Percentiles rank a stretch among this genome's conserved stretches.
Conservation (phyloP, 2,329 filamentous ascomycete genomes). For the Hymenoscyphus infarciens region DNA sequence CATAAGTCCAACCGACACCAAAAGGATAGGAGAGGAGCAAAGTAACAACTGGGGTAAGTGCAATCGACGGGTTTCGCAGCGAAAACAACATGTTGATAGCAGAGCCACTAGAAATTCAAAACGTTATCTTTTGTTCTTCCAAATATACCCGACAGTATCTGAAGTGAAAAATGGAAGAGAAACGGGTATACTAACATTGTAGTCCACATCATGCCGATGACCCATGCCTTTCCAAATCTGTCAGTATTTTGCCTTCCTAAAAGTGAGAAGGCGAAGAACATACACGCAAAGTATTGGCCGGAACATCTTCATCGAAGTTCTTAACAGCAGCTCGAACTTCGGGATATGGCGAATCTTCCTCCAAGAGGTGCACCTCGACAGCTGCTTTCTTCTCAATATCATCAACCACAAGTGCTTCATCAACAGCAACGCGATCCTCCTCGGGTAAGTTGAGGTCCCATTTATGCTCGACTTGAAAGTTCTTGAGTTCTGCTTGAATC, state of each 20-base stretch:
- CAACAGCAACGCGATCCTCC: slow-evolving; percentile 7
- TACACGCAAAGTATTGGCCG: slow-evolving; percentile 58
- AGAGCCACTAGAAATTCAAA: background rate
- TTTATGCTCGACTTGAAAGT: slow-evolving; percentile 15
- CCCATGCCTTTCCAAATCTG: slow-evolving; percentile 45
- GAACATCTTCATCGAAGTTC: slow-evolving; percentile 61
- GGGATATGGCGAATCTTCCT: slow-evolving; percentile 22
- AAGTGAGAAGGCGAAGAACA: background rate
- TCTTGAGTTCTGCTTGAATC: slow-evolving; percentile 8
- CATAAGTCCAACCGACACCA: slow-evolving; percentile 15
- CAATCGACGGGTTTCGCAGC: slow-evolving; percentile 19
- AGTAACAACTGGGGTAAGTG: slow-evolving; percentile 18
- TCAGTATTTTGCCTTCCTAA: background rate
- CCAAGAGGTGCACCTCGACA: slow-evolving; percentile 11
- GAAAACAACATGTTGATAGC: slow-evolving; percentile 20
- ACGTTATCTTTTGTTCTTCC: background rate
- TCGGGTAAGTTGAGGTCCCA: slow-evolving; percentile 20
- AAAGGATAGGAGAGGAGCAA: slow-evolving; percentile 12
- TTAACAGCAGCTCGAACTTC: slow-evolving; percentile 50
- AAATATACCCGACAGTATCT: background rate
- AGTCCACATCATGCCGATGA: slow-evolving; percentile 47
- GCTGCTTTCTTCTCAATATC: slow-evolving; percentile 18
- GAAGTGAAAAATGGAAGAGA: background rate
- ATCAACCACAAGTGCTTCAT: slow-evolving; percentile 10
- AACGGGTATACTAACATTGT: slow-evolving; percentile 4